Conservation (phyloP, 2,329 filamentous ascomycete genomes). For the Chrysosporium queenslandicum region DNA sequence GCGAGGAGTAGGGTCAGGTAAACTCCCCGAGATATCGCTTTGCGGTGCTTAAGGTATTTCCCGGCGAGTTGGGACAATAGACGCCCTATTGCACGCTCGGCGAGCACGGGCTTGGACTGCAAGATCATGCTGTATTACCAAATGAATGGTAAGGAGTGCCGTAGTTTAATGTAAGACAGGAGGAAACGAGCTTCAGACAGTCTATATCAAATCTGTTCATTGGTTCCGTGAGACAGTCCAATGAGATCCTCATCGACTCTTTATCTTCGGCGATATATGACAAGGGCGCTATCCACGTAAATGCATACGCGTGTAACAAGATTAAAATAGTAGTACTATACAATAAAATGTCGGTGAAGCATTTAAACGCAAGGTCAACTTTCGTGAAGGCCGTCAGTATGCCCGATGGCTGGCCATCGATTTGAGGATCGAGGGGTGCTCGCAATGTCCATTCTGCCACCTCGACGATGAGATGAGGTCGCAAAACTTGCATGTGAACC, state of each 20-base stretch:
- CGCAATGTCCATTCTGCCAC: background rate
- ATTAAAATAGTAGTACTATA: background rate
- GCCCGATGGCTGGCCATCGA: background rate
- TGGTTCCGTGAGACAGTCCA: background rate
- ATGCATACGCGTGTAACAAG: background rate
- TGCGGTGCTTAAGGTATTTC: conserved; percentile 70
- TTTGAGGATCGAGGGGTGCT: background rate
- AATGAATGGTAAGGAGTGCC: background rate
- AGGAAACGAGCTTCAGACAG: background rate
- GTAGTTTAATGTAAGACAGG: background rate
- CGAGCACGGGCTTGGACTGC: conserved; percentile 60
- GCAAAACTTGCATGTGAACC: background rate
- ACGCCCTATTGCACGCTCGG: conserved; percentile 55
- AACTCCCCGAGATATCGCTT: conserved; percentile 68
- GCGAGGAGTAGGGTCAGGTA: conserved; percentile 74
- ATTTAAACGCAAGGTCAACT: background rate
- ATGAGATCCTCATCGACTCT: background rate
- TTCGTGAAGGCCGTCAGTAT: background rate
- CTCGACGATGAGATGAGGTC: background rate
- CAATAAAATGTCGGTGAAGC: background rate
- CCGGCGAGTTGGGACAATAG: conserved; percentile 56
- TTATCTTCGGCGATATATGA: background rate
- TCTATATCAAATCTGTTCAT: background rate
- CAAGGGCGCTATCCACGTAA: background rate
- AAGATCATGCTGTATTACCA: conserved; percentile 58